Evolutionary conservation across 75 land plant genomes (phyloP), one percentile per base, ranked within the genome.

Genomic region (Picea glauca): DNA sequence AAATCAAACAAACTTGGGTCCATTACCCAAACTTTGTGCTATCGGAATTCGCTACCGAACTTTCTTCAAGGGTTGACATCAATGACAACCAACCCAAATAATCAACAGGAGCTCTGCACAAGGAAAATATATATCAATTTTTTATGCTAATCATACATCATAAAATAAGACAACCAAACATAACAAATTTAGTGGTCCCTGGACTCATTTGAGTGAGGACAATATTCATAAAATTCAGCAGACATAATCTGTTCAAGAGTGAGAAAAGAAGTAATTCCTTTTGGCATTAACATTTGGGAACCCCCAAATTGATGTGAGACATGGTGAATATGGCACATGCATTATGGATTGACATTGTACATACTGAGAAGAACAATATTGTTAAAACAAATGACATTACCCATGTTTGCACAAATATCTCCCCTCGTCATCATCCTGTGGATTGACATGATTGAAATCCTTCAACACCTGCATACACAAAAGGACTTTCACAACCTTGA

Each of bases 401-500:
- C 46, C 92, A 81, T 21, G 85, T 74, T 66, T 91, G 81, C 46
- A 80, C 23, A 81, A 91, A 95, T 65, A 81, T 90, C 81, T 92
- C 86, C 23, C 92, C 79, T 96, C 98, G 3, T 96, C 95, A 78
- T 96, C 98, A 87, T 86, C 88, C 59, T 94, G 93, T 33, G 99
- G 99, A 83, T 96, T 90, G 9, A 96, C 98, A 87, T 96, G 99
- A 84, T 92, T 96, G 77, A 89, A 94, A 60, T 96, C 99, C 21
- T 97, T 85, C 81, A 96, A 86, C 63, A 96, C 84, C 96, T 93
- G 89, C 78, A 76, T 35, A 75, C 15, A 58, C 30, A 30, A 21
- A 20, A 18, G 18, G 54, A 75, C 43, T 23, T 38, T 68, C 21
- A 68, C 40, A 40, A 46, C 72, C 43, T 20, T 38, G 35, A 31